Evolutionary conservation across 106 monocot genomes (phyloP).

Genomic region (Agapanthus africanus): DNA sequence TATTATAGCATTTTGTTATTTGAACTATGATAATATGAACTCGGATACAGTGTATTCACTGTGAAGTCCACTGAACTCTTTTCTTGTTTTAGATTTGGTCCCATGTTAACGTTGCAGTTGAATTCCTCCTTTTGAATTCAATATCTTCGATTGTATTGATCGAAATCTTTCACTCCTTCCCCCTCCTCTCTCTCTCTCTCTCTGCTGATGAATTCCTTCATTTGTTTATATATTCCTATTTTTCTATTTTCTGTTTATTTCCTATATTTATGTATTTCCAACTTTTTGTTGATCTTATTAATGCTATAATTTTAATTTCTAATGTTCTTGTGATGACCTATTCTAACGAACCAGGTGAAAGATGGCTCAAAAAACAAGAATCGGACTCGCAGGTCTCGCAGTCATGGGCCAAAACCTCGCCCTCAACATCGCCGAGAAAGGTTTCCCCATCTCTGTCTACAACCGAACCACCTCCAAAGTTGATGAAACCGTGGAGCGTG

Average conservation of each 20-base stretch:
- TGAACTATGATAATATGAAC: not conserved
- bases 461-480: constrained; percentile 51
- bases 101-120: not conserved
- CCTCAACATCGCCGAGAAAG: constrained; percentile 52
- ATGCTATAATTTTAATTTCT: too few species aligned
- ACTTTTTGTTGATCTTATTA: not conserved
- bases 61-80: not conserved
- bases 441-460: constrained; percentile 53
- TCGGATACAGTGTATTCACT: not conserved
- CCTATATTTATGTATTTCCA: not conserved
- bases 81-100: not conserved
- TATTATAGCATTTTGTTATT: not conserved
- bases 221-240: not conserved
- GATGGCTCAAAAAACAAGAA: constrained; percentile 46
- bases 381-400: constrained; percentile 50
- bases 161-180: too few species aligned
- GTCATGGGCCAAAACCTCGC: constrained; percentile 64
- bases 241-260: not conserved
- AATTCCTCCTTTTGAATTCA: not conserved
- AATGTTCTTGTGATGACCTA: too few species aligned
- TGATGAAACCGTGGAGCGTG: constrained; percentile 46
- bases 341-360: constrained; percentile 19
- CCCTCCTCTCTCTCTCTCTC: not conserved
- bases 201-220: not conserved
- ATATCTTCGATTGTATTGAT: too few species aligned